Evolutionary conservation across 163 green algal genomes (phyloP).

Genomic region (Chlamydomonas reinhardtii): DNA sequence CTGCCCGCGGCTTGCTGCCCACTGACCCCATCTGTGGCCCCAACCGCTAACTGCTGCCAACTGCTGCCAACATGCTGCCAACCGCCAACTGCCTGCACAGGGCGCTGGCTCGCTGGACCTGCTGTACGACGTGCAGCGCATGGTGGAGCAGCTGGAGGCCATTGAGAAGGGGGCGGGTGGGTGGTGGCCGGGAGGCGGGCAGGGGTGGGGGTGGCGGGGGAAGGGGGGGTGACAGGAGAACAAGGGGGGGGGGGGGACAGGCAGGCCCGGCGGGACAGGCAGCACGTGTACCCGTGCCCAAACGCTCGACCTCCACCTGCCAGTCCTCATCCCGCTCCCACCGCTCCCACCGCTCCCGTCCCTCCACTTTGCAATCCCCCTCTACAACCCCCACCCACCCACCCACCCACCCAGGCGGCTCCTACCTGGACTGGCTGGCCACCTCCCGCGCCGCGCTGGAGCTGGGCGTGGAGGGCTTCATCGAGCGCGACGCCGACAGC

Average conservation of each 20-base stretch:
- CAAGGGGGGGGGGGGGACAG: neutral
- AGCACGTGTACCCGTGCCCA: too few species aligned
- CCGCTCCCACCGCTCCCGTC: too few species aligned
- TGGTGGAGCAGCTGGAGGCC: slow-evolving; percentile 82
- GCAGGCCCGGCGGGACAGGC: too few species aligned
- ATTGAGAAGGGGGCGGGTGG: slow-evolving; percentile 76
- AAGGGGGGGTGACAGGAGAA: slow-evolving; percentile 79
- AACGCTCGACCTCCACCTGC: too few species aligned
- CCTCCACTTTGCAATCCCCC: too few species aligned
- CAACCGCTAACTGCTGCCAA: too few species aligned
- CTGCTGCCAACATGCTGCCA: too few species aligned
- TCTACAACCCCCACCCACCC: too few species aligned
- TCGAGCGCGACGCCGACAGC: slow-evolving; percentile 73
- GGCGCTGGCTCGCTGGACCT: slow-evolving; percentile 74
- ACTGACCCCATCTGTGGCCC: too few species aligned
- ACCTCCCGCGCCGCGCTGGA: slow-evolving; percentile 66
- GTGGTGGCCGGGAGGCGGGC: slow-evolving; percentile 78
- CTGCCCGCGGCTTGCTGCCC: too few species aligned
- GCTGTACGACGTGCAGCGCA: slow-evolving; percentile 80
- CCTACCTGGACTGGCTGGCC: slow-evolving; percentile 69
- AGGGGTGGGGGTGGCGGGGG: slow-evolving; percentile 67
- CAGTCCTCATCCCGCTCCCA: too few species aligned
- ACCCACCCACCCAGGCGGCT: slow-evolving; percentile 8
- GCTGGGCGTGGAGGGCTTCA: slow-evolving; percentile 77
- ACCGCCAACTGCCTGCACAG: too few species aligned